Evolutionary conservation across 768 basidiomycete genomes (phyloP).

Genomic region (Macrolepiota fuliginosa): DNA sequence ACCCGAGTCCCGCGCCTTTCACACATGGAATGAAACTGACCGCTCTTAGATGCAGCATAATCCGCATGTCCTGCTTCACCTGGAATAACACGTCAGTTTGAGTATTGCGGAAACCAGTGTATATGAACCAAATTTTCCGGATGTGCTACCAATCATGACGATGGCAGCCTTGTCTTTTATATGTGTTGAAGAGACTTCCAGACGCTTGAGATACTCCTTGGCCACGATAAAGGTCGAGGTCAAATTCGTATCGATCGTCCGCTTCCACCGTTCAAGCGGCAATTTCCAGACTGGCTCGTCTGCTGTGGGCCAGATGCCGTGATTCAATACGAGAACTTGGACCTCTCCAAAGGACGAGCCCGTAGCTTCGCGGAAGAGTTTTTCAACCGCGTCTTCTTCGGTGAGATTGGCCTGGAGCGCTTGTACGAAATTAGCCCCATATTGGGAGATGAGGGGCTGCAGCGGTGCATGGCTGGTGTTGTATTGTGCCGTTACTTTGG

Average conservation of each 20-base stretch:
- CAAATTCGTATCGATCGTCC: slow-evolving; percentile 59
- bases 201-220: slow-evolving; percentile 53
- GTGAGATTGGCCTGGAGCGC: slow-evolving; percentile 58
- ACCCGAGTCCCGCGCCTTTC: neutral
- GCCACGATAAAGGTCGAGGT: slow-evolving; percentile 67
- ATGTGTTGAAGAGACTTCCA: slow-evolving; percentile 37
- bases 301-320: slow-evolving; percentile 48
- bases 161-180: slow-evolving; percentile 56
- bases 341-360: slow-evolving; percentile 44
- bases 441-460: slow-evolving; percentile 35
- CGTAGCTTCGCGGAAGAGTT: slow-evolving; percentile 43
- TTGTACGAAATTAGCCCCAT: slow-evolving; percentile 30
- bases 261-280: slow-evolving; percentile 62
- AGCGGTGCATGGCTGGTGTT: slow-evolving; percentile 48
- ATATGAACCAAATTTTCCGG: slow-evolving; percentile 61
- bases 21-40: slow-evolving; percentile 29
- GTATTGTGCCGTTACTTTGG: slow-evolving; percentile 71
- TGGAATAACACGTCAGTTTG: slow-evolving; percentile 11
- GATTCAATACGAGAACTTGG: slow-evolving; percentile 60
- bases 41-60: slow-evolving; percentile 68
- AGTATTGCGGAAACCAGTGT: neutral
- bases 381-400: slow-evolving; percentile 48
- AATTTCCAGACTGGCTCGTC: slow-evolving; percentile 53
- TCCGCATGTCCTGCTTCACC: slow-evolving; percentile 64
- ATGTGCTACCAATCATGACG: slow-evolving; percentile 66